phyloP scores from a whole-genome alignment of 2,329 filamentous ascomycete genomes.

The Hysterium pulicare region DNA sequence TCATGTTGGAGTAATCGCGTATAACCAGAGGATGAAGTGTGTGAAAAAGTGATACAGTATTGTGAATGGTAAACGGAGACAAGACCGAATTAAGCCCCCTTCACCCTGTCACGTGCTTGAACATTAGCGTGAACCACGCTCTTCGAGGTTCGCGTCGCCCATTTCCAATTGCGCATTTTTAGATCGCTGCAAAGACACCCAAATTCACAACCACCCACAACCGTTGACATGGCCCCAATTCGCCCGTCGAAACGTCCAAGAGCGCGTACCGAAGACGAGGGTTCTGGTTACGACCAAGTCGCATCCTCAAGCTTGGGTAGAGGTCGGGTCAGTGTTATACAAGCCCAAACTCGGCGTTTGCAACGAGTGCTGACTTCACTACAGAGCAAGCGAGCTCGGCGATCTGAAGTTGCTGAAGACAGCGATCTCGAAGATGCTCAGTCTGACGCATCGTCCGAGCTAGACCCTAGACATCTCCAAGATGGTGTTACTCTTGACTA shows the following conservation, averaged over 20 bases:
- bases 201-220: neutral
- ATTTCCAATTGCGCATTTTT: no score
- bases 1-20: no score
- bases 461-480: slow-evolving; percentile 11
- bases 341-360: slow-evolving; percentile 4
- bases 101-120: no score
- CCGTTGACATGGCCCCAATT: slow-evolving; percentile 22
- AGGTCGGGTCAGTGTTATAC: slow-evolving; percentile 6
- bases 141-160: no score
- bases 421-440: slow-evolving; percentile 21
- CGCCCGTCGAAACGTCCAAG: slow-evolving; percentile 32
- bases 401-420: slow-evolving; percentile 15
- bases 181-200: no score
- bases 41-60: no score
- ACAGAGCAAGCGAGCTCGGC: slow-evolving; percentile 30
- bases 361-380: slow-evolving; percentile 20
- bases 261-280: slow-evolving; percentile 15
- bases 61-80: no score
- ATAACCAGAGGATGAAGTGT: no score
- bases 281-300: slow-evolving; percentile 8
- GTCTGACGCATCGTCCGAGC: slow-evolving; percentile 12
- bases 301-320: slow-evolving; percentile 4
- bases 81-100: no score
- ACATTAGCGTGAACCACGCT: no score
- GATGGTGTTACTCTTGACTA: slow-evolving; percentile 9